Percentiles rank a stretch among this genome's conserved stretches.
These are phyloP conservation scores for Trichothecium sympodiale DNA, from an alignment of 2,329 filamentous ascomycete species.

Conservation along the genomic window DNA sequence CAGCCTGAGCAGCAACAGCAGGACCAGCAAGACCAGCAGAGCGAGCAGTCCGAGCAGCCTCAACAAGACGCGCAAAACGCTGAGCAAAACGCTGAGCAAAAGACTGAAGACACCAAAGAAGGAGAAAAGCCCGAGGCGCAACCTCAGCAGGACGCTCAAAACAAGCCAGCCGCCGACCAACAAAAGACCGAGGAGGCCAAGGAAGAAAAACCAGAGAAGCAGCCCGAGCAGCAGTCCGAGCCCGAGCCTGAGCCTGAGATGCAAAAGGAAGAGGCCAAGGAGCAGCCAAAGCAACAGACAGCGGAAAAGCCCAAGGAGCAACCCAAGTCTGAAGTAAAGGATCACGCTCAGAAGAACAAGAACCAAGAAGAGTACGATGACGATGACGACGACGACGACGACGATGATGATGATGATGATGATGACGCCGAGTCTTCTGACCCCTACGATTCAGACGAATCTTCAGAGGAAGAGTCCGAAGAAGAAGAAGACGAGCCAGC, in stretches of 20 bases:
- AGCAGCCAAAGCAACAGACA: too few relatives aligned
- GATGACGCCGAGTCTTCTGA: slow-evolving; percentile 2
- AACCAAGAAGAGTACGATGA: slow-evolving; percentile 1
- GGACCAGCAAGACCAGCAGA: not conserved
- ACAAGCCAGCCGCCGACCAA: slow-evolving; percentile 3
- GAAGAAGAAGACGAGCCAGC: slow-evolving; percentile 6
- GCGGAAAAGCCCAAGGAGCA: too few relatives aligned
- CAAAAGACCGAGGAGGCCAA: slow-evolving; percentile 6
- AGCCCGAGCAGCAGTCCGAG: slow-evolving; percentile 2
- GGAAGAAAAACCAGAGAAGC: slow-evolving; percentile 2
- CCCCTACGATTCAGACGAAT: slow-evolving; percentile 2
- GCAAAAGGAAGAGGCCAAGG: slow-evolving; percentile 6
- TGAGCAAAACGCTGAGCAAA: not conserved
- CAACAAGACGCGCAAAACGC: slow-evolving; percentile 4
- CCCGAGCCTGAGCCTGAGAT: slow-evolving; percentile 1
- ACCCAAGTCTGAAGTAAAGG: too few relatives aligned
- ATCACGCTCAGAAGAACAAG: not conserved
- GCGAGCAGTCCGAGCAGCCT: too few relatives aligned
- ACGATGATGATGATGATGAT: slow-evolving; percentile 3
- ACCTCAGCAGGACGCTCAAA: not conserved
- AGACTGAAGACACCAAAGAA: slow-evolving; percentile 4
- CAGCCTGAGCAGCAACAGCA: slow-evolving; percentile 2
- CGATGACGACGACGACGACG: slow-evolving; percentile 2
- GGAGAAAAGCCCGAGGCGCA: not conserved
- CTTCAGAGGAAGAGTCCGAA: slow-evolving; percentile 4